Conservation (phyloP, 169 alveolate species). For the Plasmodium inui region DNA sequence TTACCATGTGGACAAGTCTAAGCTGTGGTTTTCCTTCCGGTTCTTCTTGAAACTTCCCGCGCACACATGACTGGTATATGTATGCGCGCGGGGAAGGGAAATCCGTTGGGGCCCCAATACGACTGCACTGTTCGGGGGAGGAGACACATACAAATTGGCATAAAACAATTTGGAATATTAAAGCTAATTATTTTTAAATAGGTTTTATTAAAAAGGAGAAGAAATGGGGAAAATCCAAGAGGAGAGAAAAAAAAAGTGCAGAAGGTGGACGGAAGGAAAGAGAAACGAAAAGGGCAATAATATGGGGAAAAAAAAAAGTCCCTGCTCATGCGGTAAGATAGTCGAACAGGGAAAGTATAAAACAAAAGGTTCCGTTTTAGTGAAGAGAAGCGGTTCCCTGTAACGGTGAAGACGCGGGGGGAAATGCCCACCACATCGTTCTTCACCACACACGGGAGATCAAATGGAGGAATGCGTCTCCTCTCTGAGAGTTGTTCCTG, state of each 20-base stretch:
- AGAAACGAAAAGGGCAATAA: not conserved
- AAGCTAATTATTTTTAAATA: constrained; percentile 73
- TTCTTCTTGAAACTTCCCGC: not conserved
- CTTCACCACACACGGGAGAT: not conserved
- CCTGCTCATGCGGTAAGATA: not conserved
- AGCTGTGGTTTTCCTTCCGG: not conserved
- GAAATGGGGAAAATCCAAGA: not conserved
- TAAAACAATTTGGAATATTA: constrained; percentile 14
- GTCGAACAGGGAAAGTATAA: not conserved
- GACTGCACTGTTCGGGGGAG: not conserved
- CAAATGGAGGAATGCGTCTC: not conserved
- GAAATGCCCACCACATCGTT: not conserved
- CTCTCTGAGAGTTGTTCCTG: not conserved
- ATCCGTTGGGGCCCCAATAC: not conserved
- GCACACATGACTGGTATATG: not conserved
- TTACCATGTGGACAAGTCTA: not conserved
- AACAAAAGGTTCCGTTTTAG: not conserved
- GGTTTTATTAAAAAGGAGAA: constrained; percentile 30
- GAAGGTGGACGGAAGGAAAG: not conserved
- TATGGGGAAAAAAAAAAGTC: not conserved
- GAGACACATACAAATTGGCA: not conserved
- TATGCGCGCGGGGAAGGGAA: not conserved
- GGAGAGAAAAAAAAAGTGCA: not conserved
- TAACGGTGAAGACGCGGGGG: not conserved
- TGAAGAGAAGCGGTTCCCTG: no score